Evolutionary conservation across 2,329 filamentous ascomycete species (phyloP), one percentile per base, ranked within the genome.

Genomic region (Stagonosporopsis tanaceti): DNA sequence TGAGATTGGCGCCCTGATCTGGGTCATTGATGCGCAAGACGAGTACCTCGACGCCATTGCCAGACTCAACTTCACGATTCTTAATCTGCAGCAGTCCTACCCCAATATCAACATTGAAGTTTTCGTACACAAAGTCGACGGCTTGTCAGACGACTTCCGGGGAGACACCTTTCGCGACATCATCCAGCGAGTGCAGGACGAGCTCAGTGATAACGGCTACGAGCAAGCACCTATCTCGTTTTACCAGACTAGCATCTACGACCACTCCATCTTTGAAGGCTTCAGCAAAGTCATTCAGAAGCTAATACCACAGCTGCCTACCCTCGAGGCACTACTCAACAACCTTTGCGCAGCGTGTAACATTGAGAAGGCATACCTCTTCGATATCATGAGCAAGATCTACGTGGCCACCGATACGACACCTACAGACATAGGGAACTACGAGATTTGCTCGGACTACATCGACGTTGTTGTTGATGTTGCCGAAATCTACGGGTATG

Each of bases 221-320:
- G 94, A 97, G 73, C 96, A 97, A 72, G 92, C 93, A 1, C 92
- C 92, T 1, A 91, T 99, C 62, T 93, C 90, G 57, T 99, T 97
- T 79, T 94, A 99, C 76, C 87, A 97, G 55, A 99, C 95, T 14
- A 96, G 91, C 73, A 99, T 99, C 75, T 99, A 98, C 82, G 95
- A 99, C 76, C 94, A 97, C 79, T 96, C 91, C 69, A 97, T 97
- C 72, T 99, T 98, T 74, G 95, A 99, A 78, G 95, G 95, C 47
- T 97, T 99, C 76, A 94, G 90, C 80, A 97, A 97, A 77, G 94
- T 99, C 62, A 97, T 99, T 63, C 95, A 99, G 78, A 97, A 97
- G 77, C 85, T 99, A 28, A 94, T 99, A 48, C 94, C 95, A 0
- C 91, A 96, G 61, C 85, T 99, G 7, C 92, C 93, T 6, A 96